These are phyloP conservation scores for Cutaneotrichosporon sp. DNA, from an alignment of 1,284 basidiomycete genomes.

Conservation along the genomic window DNA sequence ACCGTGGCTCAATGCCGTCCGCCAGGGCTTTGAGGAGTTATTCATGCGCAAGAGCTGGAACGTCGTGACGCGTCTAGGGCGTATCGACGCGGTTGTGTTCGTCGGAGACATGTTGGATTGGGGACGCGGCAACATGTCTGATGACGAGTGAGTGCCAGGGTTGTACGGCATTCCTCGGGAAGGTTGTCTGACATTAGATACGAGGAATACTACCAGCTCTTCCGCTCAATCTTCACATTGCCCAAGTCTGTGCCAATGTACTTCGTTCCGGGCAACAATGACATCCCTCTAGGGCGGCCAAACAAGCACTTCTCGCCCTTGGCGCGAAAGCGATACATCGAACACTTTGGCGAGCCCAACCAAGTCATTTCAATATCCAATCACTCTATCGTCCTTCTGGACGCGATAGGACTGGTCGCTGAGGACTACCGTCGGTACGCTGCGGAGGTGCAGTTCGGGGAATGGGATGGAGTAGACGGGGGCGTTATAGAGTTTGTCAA, in stretches of 20 bases:
- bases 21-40: conserved; percentile 59
- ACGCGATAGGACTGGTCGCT: conserved; percentile 68
- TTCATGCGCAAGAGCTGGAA: conserved; percentile 73
- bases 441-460: conserved; percentile 52
- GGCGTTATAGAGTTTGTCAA: conserved; percentile 71
- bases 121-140: conserved; percentile 58
- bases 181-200: conserved; percentile 55
- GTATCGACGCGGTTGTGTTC: conserved; percentile 69
- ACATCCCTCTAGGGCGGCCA: conserved; percentile 61
- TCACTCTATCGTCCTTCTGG: conserved; percentile 67
- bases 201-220: conserved; percentile 57
- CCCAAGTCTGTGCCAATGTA: conserved; percentile 50
- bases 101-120: conserved; percentile 73
- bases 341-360: conserved; percentile 51
- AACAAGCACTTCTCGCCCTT: conserved; percentile 51
- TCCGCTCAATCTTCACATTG: conserved; percentile 59
- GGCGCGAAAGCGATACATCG: conserved; percentile 60
- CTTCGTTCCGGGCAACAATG: conserved; percentile 80
- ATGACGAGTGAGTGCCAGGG: conserved; percentile 68
- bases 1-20: conserved; percentile 48
- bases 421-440: conserved; percentile 68
- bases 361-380: conserved; percentile 54
- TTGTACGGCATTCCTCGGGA: no score
- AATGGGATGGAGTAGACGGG: conserved; percentile 57
- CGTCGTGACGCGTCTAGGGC: conserved; percentile 55